Conservation (phyloP, 306 rosid genomes). For the Senna tora region DNA sequence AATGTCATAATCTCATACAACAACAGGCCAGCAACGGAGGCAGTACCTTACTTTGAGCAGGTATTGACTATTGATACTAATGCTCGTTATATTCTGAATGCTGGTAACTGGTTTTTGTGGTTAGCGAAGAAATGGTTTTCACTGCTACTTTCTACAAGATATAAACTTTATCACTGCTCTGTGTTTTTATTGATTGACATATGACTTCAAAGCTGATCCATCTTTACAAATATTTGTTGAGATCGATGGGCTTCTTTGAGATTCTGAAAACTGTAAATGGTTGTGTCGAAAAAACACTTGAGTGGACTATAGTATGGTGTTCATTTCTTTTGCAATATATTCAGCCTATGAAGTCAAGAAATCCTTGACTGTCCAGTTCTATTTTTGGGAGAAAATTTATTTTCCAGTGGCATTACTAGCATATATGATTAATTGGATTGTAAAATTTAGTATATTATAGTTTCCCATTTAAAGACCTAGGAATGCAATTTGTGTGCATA, state of each 20-base stretch:
- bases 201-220: slow-evolving; percentile 2
- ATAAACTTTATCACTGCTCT: neutral
- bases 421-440: neutral
- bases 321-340: neutral
- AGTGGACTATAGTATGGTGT: neutral
- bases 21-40: slow-evolving; percentile 94
- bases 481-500: slow-evolving; percentile 2
- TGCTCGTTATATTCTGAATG: slow-evolving; percentile 10
- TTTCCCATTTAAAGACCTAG: neutral
- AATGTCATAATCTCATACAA: slow-evolving; percentile 88
- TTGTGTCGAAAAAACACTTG: slow-evolving; percentile 21
- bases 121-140: slow-evolving; percentile 5
- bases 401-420: slow-evolving; percentile 14
- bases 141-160: neutral
- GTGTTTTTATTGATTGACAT: neutral
- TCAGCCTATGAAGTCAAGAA: neutral
- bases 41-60: slow-evolving; percentile 99
- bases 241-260: slow-evolving; percentile 9
- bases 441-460: neutral
- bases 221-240: slow-evolving; percentile 16
- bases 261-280: slow-evolving; percentile 29
- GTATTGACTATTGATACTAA: slow-evolving; percentile 40
- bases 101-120: slow-evolving; percentile 1
- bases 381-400: neutral
- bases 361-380: slow-evolving; percentile 6